phyloP scores from a whole-genome alignment of 73 alveolate genomes.

The Stentor roeselii region DNA sequence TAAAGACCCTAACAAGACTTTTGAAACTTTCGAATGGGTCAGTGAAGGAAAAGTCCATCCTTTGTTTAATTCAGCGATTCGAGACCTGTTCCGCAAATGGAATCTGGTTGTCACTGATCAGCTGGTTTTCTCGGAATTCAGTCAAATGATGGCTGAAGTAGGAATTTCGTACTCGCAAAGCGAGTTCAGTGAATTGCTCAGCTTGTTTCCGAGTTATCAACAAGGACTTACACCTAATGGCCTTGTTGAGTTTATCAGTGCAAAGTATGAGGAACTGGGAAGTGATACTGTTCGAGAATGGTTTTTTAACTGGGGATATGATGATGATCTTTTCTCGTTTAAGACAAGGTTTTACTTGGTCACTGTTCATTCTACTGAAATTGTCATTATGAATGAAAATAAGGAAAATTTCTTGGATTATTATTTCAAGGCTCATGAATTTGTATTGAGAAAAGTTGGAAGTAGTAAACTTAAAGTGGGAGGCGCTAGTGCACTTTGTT shows the following conservation, averaged over 20 bases:
- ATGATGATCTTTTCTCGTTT: constrained; percentile 39
- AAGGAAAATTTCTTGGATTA: constrained; percentile 92
- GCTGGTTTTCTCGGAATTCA: constrained; percentile 81
- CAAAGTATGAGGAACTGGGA: constrained; percentile 58
- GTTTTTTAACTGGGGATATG: constrained; percentile 53
- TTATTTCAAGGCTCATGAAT: constrained; percentile 76
- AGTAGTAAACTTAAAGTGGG: not conserved
- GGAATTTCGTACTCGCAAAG: constrained; percentile 45
- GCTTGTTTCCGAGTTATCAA: constrained; percentile 72
- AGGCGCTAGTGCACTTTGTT: not conserved
- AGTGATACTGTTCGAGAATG: constrained; percentile 70
- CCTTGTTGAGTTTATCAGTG: constrained; percentile 85
- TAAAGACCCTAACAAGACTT: constrained; percentile 18
- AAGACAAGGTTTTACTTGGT: constrained; percentile 86
- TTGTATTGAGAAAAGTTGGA: not conserved
- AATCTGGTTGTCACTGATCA: constrained; percentile 73
- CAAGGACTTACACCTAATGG: constrained; percentile 92
- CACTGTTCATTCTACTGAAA: constrained; percentile 85
- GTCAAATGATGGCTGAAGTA: constrained; percentile 87
- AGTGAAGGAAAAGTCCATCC: not conserved
- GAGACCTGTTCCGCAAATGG: not conserved
- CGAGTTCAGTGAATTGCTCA: constrained; percentile 47
- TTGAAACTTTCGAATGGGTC: not conserved
- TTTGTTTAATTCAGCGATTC: not conserved
- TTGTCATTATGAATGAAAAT: constrained; percentile 86